Evolutionary conservation across 139 green algal species (phyloP).

Genomic region (Coelastrella sp.): DNA sequence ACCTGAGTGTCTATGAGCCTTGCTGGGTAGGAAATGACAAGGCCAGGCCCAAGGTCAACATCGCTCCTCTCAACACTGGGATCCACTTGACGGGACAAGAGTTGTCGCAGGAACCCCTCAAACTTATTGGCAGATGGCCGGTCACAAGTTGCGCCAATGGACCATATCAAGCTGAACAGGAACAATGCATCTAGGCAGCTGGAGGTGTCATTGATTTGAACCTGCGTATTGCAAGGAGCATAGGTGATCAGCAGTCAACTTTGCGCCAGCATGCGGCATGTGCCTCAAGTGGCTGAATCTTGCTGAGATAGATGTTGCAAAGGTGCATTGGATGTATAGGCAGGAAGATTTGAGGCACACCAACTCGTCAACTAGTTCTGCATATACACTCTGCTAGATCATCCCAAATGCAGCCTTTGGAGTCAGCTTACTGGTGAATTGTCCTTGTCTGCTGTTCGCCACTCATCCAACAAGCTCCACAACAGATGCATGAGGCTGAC

Average conservation of each 20-base stretch:
- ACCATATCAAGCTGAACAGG: slow-evolving; percentile 82
- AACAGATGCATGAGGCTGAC: slow-evolving; percentile 67
- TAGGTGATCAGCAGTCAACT: too few species aligned
- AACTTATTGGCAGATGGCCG: slow-evolving; percentile 38
- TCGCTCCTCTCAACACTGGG: slow-evolving; percentile 53
- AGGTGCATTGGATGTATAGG: too few species aligned
- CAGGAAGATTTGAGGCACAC: too few species aligned
- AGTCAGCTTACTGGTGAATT: not conserved
- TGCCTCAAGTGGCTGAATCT: not conserved
- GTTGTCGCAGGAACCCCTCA: slow-evolving; percentile 57
- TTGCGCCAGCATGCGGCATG: too few species aligned
- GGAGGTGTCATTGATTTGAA: slow-evolving; percentile 40
- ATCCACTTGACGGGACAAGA: slow-evolving; percentile 66
- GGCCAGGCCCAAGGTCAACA: slow-evolving; percentile 45
- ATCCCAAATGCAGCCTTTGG: too few species aligned
- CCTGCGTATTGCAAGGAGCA: slow-evolving; percentile 21
- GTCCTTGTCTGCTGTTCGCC: slow-evolving; percentile 58
- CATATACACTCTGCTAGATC: too few species aligned
- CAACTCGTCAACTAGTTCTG: too few species aligned
- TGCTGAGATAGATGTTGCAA: too few species aligned
- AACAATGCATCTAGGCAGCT: slow-evolving; percentile 68
- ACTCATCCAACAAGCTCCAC: slow-evolving; percentile 65
- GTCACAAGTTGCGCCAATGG: slow-evolving; percentile 73
- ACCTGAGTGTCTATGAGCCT: not conserved
- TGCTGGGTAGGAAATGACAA: slow-evolving; percentile 33